Base-by-base conservation (phyloP, 1,284 basidiomycete genomes). In the Peniophora sp. region DNA sequence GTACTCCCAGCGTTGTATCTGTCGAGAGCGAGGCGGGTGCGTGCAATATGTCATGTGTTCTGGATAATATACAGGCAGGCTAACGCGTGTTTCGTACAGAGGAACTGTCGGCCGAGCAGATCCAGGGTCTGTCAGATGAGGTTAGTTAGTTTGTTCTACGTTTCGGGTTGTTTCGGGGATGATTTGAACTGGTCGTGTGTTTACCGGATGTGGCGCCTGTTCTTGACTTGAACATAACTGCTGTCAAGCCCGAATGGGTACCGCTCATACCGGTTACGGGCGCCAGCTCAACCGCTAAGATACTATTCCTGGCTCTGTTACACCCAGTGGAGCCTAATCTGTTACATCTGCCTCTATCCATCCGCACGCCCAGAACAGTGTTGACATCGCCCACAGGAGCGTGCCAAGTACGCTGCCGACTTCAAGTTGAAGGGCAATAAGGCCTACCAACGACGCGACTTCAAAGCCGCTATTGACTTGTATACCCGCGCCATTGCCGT, bases 401-500 rank as follows among this genome's bases (percentile, higher is more conserved):
- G 92, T 47, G 73, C 81, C 54, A 76, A 79, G 57, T 72, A 85
- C 39, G 95, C 95, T 6, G 82, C 83, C 11, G 71, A 79, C 11
- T 83, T 96, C 65, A 99, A 99, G 70, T 78, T 84, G 34, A 80
- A 83, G 62, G 97, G 97, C 47, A 99, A 99, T 69, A 76, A 82
- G 53, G 84, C 92, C 20, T 99, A 98, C 75, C 80, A 85, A 58
- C 75, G 76, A 53, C 87, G 86, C 60, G 80, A 88, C 57, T 97
- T 88, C 63, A 67, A 76, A 24, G 75, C 77, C 47, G 97, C 97
- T 9, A 85, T 87, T 47, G 79, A 84, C 41, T 79, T 86, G 61
- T 99, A 99, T 77, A 90, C 92, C 24, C 88, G 88, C 64, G 96
- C 97, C 23, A 97, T 98, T 58, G 81, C 85, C 52, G 76, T 92